Evolutionary conservation across 2,329 filamentous ascomycete genomes (phyloP).

Genomic region (Sordariomycetes sp.): DNA sequence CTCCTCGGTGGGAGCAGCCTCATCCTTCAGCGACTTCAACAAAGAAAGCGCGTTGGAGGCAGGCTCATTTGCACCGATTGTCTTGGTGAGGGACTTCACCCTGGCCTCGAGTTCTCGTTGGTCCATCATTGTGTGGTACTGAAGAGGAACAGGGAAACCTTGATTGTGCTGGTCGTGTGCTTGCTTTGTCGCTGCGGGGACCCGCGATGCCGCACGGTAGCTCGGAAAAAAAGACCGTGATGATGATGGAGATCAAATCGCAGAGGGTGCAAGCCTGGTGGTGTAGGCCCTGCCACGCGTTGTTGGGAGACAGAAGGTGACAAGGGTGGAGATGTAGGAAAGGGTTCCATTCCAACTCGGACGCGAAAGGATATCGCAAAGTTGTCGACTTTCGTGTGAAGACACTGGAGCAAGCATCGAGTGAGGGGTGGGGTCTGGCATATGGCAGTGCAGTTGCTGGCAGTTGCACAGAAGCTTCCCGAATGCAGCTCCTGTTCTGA

Average conservation of each 20-base stretch:
- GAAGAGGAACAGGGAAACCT: neutral
- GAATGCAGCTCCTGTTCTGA: neutral
- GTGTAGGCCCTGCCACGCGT: neutral
- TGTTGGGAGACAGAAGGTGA: neutral
- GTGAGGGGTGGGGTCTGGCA: neutral
- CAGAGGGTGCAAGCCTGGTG: neutral
- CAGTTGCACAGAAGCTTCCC: neutral
- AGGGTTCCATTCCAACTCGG: neutral
- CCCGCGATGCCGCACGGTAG: neutral
- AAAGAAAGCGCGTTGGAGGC: slow-evolving; percentile 61
- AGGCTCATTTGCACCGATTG: slow-evolving; percentile 64
- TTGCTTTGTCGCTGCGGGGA: neutral
- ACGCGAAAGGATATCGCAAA: neutral
- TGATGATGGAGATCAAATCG: neutral
- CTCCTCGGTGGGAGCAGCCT: slow-evolving; percentile 77
- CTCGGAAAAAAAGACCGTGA: neutral
- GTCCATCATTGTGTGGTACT: slow-evolving; percentile 45
- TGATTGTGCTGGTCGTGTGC: neutral
- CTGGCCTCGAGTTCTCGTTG: slow-evolving; percentile 69
- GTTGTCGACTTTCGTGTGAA: neutral
- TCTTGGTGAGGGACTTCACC: slow-evolving; percentile 73
- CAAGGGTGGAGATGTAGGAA: neutral
- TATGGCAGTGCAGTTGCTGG: neutral
- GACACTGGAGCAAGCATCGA: no score
- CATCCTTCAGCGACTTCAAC: slow-evolving; percentile 68